phyloP scores from a whole-genome alignment of 2,329 filamentous ascomycete species.

The Aspergillus luchuensis region DNA sequence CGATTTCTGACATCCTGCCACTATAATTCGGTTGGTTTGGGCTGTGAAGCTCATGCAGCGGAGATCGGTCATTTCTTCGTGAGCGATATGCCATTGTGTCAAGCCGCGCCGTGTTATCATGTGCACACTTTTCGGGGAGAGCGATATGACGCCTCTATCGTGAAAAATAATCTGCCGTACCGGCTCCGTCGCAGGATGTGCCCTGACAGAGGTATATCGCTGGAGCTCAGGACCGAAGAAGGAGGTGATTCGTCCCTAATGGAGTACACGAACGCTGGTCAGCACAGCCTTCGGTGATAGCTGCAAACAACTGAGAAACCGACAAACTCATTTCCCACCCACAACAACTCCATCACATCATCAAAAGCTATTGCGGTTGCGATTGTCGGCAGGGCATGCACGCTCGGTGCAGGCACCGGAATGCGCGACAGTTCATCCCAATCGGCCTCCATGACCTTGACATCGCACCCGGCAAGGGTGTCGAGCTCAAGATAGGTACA shows the following conservation, averaged over 20 bases:
- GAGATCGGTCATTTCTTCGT: slow-evolving; percentile 77
- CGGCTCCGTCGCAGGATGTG: slow-evolving; percentile 69
- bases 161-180: slow-evolving; percentile 90
- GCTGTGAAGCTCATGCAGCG: slow-evolving; percentile 95
- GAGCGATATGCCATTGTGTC: slow-evolving; percentile 85
- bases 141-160: slow-evolving; percentile 83
- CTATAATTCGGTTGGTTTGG: slow-evolving; percentile 79
- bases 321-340: slow-evolving; percentile 90
- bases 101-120: slow-evolving; percentile 81
- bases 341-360: slow-evolving; percentile 82
- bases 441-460: slow-evolving; percentile 49
- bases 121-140: slow-evolving; percentile 82
- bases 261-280: slow-evolving; percentile 16
- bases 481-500: slow-evolving; percentile 1
- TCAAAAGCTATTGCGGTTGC: slow-evolving; percentile 87
- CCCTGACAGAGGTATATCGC: slow-evolving; percentile 86
- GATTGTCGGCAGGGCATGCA: slow-evolving; percentile 68
- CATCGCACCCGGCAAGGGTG: slow-evolving; percentile 18
- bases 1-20: slow-evolving; percentile 79
- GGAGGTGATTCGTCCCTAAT: slow-evolving; percentile 80
- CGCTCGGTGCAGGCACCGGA: slow-evolving; percentile 74
- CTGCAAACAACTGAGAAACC: slow-evolving; percentile 34
- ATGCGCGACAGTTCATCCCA: slow-evolving; percentile 74
- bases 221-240: slow-evolving; percentile 85
- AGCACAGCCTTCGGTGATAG: neutral